phyloP scores from a whole-genome alignment of 108 stramenopile species.

The Parietichytrium sp. region DNA sequence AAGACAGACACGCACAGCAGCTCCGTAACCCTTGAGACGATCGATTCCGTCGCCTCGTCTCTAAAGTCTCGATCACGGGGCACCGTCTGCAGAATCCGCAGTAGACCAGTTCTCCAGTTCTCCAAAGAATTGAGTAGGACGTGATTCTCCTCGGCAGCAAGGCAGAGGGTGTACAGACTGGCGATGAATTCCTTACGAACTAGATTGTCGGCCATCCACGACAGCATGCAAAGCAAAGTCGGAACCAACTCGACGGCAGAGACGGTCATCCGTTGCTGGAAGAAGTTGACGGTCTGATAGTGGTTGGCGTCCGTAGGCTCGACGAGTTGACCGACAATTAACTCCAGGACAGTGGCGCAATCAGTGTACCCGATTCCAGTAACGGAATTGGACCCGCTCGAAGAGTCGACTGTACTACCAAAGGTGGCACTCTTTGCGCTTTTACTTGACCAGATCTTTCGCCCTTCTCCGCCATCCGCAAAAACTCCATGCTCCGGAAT shows the following conservation, averaged over 20 bases:
- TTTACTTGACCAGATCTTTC: slow-evolving; percentile 1
- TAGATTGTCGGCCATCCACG: slow-evolving; percentile 15
- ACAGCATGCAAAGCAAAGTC: slow-evolving; percentile 9
- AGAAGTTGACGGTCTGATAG: background rate
- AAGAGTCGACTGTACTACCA: background rate
- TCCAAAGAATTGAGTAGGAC: background rate
- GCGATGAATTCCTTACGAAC: slow-evolving; percentile 28
- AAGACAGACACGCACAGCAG: slow-evolving; percentile 5
- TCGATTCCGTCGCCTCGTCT: background rate
- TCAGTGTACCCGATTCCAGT: slow-evolving; percentile 23
- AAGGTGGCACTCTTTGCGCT: background rate
- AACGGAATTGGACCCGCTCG: background rate
- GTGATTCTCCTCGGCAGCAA: background rate
- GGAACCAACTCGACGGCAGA: background rate
- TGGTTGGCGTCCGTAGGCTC: background rate
- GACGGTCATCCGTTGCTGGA: background rate
- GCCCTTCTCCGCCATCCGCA: background rate
- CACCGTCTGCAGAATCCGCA: slow-evolving; percentile 15
- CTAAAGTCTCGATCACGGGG: slow-evolving; percentile 35
- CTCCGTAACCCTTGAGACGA: background rate
- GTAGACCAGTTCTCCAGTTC: background rate
- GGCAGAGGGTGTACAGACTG: background rate
- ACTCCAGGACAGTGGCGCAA: background rate
- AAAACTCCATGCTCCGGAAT: background rate
- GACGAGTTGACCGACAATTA: background rate